A percentile compares a stretch with the other conserved stretches of the same genome.
These are phyloP conservation scores for Colletotrichum sp. DNA, from an alignment of 2,329 filamentous ascomycete species.

Conservation along the genomic window DNA sequence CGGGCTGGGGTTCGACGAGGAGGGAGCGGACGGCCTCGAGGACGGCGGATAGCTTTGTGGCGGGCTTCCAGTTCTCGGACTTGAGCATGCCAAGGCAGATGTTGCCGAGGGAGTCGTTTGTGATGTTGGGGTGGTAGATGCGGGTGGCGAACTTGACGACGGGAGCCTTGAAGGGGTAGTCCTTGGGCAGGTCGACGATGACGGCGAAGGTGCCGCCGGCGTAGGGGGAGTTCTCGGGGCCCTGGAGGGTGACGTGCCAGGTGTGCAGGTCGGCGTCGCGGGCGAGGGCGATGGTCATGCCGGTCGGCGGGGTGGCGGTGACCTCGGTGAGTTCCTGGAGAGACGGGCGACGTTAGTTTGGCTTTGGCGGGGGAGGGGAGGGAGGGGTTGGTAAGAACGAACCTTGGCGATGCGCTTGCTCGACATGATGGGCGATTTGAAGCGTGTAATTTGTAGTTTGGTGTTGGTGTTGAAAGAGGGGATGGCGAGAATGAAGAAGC, in stretches of 20 bases:
- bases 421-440: slow-evolving; percentile 37
- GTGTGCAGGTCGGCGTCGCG: slow-evolving; percentile 53
- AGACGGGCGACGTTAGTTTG: slow-evolving; percentile 23
- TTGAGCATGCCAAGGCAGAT: slow-evolving; percentile 89
- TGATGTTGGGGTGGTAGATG: slow-evolving; percentile 95
- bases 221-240: slow-evolving; percentile 52
- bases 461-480: background rate
- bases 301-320: slow-evolving; percentile 49
- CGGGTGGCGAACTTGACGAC: slow-evolving; percentile 82
- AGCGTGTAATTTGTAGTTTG: background rate
- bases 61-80: slow-evolving; percentile 90
- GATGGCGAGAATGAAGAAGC: background rate
- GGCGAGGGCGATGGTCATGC: slow-evolving; percentile 52
- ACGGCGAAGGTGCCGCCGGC: slow-evolving; percentile 77
- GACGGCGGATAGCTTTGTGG: slow-evolving; percentile 76
- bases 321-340: slow-evolving; percentile 59
- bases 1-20: slow-evolving; percentile 81
- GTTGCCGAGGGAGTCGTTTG: slow-evolving; percentile 82
- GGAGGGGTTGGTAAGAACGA: background rate
- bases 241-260: slow-evolving; percentile 56
- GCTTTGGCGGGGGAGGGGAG: background rate
- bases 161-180: slow-evolving; percentile 92
- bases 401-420: slow-evolving; percentile 52
- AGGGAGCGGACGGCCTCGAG: slow-evolving; percentile 78
- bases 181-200: slow-evolving; percentile 72